phyloP scores from a whole-genome alignment of 495 filamentous ascomycete species.

The Xylaria curta region DNA sequence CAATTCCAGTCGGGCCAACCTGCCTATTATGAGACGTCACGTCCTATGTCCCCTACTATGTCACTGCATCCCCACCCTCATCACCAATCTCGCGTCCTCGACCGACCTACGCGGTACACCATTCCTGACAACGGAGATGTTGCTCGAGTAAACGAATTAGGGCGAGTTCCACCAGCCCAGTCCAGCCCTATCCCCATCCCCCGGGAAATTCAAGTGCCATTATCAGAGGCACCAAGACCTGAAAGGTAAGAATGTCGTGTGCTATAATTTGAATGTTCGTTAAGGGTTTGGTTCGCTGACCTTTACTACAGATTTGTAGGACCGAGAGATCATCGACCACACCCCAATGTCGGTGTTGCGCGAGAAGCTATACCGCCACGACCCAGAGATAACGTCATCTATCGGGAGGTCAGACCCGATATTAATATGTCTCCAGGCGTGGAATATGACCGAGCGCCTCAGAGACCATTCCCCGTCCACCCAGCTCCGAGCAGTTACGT shows the following conservation, averaged over 20 bases:
- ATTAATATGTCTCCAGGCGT: slow-evolving; percentile 1
- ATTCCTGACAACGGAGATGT: slow-evolving; percentile 6
- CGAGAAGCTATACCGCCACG: not conserved
- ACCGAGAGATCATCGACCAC: not conserved
- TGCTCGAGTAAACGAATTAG: not conserved
- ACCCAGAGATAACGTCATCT: slow-evolving; percentile 3
- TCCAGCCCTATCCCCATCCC: not conserved
- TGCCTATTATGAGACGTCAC: slow-evolving; percentile 24
- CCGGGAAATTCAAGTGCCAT: slow-evolving; percentile 5
- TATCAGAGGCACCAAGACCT: not conserved
- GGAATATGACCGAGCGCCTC: slow-evolving; percentile 26
- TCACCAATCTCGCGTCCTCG: slow-evolving; percentile 12
- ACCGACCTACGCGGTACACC: not conserved
- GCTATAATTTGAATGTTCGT: not conserved
- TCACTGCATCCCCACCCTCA: slow-evolving; percentile 1
- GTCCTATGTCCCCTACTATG: slow-evolving; percentile 2
- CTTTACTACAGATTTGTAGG: not conserved
- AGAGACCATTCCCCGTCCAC: slow-evolving; percentile 26
- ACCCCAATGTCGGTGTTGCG: not conserved
- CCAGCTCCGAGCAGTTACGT: slow-evolving; percentile 29
- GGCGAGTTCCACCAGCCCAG: not conserved
- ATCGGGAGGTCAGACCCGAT: slow-evolving; percentile 13
- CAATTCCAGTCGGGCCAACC: slow-evolving; percentile 11
- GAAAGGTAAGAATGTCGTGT: slow-evolving; percentile 16
- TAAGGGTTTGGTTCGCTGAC: not conserved